Evolutionary conservation across 768 basidiomycete species (phyloP), one percentile per base, ranked within the genome.

Genomic region (Daedalea quercina): DNA sequence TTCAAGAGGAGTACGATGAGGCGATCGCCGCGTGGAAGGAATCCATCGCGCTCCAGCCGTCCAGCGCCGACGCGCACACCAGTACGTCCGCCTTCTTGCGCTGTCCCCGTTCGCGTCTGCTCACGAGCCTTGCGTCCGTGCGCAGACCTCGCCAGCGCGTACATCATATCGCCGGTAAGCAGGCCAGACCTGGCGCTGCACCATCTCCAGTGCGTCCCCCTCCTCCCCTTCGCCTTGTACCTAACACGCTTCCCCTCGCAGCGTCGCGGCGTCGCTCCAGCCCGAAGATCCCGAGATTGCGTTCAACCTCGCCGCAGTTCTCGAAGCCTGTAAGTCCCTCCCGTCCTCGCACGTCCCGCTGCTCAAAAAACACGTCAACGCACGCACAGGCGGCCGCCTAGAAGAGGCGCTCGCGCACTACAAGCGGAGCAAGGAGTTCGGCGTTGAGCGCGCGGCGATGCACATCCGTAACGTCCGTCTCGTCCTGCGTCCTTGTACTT

Each of bases 241-340:
- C 23, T 37, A 28, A 50, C 25, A 23, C 44, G 15, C 22, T 22
- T 42, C 64, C 65, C 62, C 57, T 63, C 65, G 54, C 69, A 94
- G 91, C 60, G 83, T 87, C 65, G 91, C 91, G 46, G 76, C 82
- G 42, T 82, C 84, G n/a, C 78, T 94, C 60, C 79, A 85, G 54
- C 91, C 91, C 44, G 87, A 90, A 67, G 91, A 94, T 74, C 84
- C 87, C 66, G 91, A 94, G 67, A 90, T 93, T 63, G 84, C 88
- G 15, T 94, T 92, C 76, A 94, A 94, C 72, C 79, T 91, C 54
- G 91, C 87, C 47, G 91, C 90, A 43, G 89, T 94, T 61, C 76
- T 93, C 55, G 91, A 94, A 82, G 90, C 91, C 52, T 81, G 91
- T 90, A 60, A 61, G 84, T 57, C 25, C 34, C 43, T 9, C 19